Evolutionary conservation across 371 early-diverging fungal species (phyloP).

Genomic region (Lichtheimia ornata): DNA sequence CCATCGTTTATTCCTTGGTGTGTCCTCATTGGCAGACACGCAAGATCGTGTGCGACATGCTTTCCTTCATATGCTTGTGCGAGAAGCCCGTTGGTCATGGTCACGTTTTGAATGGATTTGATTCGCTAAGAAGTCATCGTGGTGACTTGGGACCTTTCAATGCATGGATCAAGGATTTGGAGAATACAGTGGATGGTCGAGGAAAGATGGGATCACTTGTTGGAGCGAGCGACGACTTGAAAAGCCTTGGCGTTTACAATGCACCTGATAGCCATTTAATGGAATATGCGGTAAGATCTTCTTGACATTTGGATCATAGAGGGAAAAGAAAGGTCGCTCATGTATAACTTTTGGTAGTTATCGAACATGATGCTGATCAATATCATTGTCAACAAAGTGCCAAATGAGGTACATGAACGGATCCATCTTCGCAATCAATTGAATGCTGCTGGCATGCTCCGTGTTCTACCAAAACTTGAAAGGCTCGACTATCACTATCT

Average conservation of each 20-base stretch:
- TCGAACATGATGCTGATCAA: constrained; percentile 86
- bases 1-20: constrained; percentile 68
- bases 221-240: constrained; percentile 66
- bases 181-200: constrained; percentile 70
- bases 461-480: constrained; percentile 63
- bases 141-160: constrained; percentile 61
- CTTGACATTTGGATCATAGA: background rate
- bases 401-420: constrained; percentile 69
- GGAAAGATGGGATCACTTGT: constrained; percentile 74
- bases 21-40: constrained; percentile 72
- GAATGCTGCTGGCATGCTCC: constrained; percentile 64
- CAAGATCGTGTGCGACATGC: constrained; percentile 66
- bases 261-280: constrained; percentile 61
- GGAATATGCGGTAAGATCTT: constrained; percentile 73
- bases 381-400: constrained; percentile 68
- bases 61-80: constrained; percentile 72
- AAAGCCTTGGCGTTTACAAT: constrained; percentile 54
- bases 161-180: constrained; percentile 71
- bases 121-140: constrained; percentile 45
- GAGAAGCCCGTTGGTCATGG: constrained; percentile 69
- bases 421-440: constrained; percentile 78
- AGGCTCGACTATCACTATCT: constrained; percentile 64
- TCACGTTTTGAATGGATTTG: constrained; percentile 57
- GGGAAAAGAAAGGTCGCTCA: background rate
- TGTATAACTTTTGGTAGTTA: constrained; percentile 35